phyloP scores from a whole-genome alignment of 352 stramenopile species.

The Pythium brachiatum region DNA sequence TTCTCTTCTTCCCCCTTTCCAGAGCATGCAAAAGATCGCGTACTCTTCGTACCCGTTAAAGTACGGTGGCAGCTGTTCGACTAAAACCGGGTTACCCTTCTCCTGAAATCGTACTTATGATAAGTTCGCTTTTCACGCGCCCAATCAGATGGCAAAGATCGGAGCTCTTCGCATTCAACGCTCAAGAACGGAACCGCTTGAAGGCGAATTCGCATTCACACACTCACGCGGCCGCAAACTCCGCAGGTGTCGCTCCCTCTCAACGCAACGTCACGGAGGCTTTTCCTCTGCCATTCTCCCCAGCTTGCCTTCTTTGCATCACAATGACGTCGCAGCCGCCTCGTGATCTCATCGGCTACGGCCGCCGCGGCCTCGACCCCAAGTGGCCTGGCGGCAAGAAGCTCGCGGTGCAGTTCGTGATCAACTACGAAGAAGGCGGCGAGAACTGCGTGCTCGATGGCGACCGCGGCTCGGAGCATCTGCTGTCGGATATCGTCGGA shows the following conservation, averaged over 20 bases:
- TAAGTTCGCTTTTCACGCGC: background rate
- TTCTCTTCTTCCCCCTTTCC: constrained; percentile 23
- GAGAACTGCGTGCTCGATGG: constrained; percentile 93
- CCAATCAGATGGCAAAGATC: constrained; percentile 1
- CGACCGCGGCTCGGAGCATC: constrained; percentile 85
- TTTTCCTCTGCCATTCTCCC: constrained; percentile 2
- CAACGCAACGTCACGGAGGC: no score
- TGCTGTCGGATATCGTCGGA: constrained; percentile 93
- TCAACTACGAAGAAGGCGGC: constrained; percentile 97
- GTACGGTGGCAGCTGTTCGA: constrained; percentile 15
- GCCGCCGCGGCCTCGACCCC: constrained; percentile 56
- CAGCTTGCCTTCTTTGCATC: background rate
- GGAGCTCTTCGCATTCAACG: constrained; percentile 14
- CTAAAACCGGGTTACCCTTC: constrained; percentile 4
- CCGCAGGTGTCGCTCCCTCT: no score
- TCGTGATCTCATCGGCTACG: constrained; percentile 90
- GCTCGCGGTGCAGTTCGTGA: constrained; percentile 92
- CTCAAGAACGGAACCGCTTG: background rate
- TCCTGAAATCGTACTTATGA: constrained; percentile 4
- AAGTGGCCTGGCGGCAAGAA: constrained; percentile 84
- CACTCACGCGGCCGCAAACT: background rate
- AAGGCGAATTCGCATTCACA: constrained; percentile 31
- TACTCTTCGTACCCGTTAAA: constrained; percentile 3
- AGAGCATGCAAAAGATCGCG: constrained; percentile 22
- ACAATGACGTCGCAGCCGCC: constrained; percentile 17